These are phyloP conservation scores for Fusarium sarcochroum DNA, from an alignment of 2,329 filamentous ascomycete species.

Conservation along the genomic window DNA sequence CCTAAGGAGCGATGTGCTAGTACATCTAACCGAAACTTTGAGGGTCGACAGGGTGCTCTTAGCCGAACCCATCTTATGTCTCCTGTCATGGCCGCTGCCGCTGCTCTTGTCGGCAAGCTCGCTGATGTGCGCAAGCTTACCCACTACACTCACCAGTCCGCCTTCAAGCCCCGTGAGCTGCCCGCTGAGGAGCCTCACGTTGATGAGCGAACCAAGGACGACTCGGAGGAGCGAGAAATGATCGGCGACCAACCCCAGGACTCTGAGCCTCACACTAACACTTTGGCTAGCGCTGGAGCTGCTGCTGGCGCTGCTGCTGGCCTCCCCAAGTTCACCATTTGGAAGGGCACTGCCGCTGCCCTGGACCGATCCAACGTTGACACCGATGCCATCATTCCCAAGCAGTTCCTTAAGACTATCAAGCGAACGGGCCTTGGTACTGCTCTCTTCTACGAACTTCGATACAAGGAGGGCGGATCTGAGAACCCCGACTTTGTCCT, in stretches of 20 bases:
- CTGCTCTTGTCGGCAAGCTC: constrained; percentile 90
- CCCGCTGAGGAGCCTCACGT: constrained; percentile 61
- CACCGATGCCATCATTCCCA: constrained; percentile 99
- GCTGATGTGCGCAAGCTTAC: constrained; percentile 89
- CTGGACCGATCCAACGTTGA: constrained; percentile 93
- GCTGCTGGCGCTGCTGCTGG: constrained; percentile 66
- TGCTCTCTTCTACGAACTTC: constrained; percentile 88
- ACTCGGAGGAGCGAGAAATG: constrained; percentile 66
- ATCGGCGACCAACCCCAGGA: constrained; percentile 74
- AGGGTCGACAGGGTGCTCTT: constrained; percentile 92
- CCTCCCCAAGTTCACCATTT: constrained; percentile 84
- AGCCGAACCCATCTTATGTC: constrained; percentile 97
- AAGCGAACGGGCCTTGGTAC: constrained; percentile 94
- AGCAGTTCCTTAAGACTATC: constrained; percentile 99
- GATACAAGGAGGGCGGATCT: constrained; percentile 79
- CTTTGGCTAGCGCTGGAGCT: constrained; percentile 56
- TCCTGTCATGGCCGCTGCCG: constrained; percentile 94
- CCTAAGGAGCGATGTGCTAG: constrained; percentile 94
- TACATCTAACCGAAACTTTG: constrained; percentile 97
- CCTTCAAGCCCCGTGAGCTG: constrained; percentile 70
- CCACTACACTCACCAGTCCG: constrained; percentile 68
- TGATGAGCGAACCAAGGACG: constrained; percentile 66
- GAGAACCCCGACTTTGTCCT: constrained; percentile 88
- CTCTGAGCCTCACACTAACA: constrained; percentile 75
- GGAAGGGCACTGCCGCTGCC: constrained; percentile 90